Evolutionary conservation across 108 stramenopile species (phyloP), one percentile per base, ranked within the genome.

Genomic region (Stephanodiscus minutulus): DNA sequence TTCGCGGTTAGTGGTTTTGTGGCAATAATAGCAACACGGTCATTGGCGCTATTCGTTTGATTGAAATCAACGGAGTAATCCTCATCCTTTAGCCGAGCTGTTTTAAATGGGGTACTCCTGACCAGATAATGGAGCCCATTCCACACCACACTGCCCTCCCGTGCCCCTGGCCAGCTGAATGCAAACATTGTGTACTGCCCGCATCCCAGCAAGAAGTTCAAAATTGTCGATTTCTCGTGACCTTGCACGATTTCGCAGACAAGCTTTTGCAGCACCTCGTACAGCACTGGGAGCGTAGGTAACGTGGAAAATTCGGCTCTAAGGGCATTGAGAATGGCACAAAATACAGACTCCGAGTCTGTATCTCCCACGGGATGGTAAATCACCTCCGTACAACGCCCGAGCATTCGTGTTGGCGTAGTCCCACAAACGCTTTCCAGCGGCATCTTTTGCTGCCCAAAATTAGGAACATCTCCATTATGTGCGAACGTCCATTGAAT

Each of bases 341-440:
- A 94, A 82, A 97, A 97, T 48, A 88, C 90, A 5, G 90, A 87
- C 66, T 97, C 96, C 13, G 90, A 91, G 78, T 97, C 96, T 10
- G 96, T 97, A 56, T 91, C 88, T 5, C 96, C 96, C 36, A 97
- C 85, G 12, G 96, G 88, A 56, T 83, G 82, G 76, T 82, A 89
- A 49, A 71, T 47, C 28, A 67, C 66, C 61, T 66, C 62, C 2
- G 28, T 64, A 61, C 82, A 88, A n/a, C 60, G 43, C 50, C 79
- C 83, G 24, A 80, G 47, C 66, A 76, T 47, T 7, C 70, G 69
- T 41, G 67, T 73, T 41, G 27, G 27, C 13, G 67, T 46, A 39
- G 24, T 44, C 17, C 24, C 43, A 24, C 67, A 36, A 44, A 72
- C 74, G 12, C 70, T 58, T 20, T 68, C 67, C 49, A 60, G 57